Evolutionary conservation across 352 stramenopile species (phyloP), one percentile per base, ranked within the genome.

Genomic region (Pythium aphanidermatum): DNA sequence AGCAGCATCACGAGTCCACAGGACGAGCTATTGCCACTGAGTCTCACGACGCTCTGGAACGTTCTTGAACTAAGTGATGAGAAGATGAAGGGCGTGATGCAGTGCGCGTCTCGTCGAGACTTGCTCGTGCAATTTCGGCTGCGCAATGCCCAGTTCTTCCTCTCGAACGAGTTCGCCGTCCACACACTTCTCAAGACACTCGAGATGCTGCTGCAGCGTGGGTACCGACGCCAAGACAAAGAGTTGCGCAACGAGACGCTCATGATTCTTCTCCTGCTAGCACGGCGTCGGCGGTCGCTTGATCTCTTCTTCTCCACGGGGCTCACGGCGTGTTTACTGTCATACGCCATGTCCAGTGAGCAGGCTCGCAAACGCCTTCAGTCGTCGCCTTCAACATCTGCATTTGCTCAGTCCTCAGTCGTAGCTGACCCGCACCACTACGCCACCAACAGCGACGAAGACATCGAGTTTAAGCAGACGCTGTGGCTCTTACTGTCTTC

Each of bases 381-480:
- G 4, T n/a, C 23, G 9, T 12, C 26, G 17, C 16, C n/a, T 13
- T 34, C 28, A 4, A 14, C n/a, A 6, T 10, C n/a, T 7, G 3
- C 31, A 4, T 26, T 20, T 0, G 6, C 48, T 26, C 17, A 34
- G 16, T 12, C 32, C 1, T 67, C 66, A 17, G 69, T 88, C 26
- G 76, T 67, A 2, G 72, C 75, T 4, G 82, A 72, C 32, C 63
- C 51, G 6, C 64, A 79, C 33, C 51, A 80, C 43, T 91, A 84
- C 46, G 70, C 74, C 11, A 87, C 69, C n/a, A 79, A 65, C 34
- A 66, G 68, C 33, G 71, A 83, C 36, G 74, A 84, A 35, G 76
- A 92, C 49, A 74, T 92, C 27, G 79, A 92, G 55, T 86, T 92
- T 58, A 92, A 92, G 60, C 77, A 86, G 47, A 65, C 76, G 51